Base-by-base conservation (phyloP, 768 basidiomycete genomes). In the Mycena filopes region DNA sequence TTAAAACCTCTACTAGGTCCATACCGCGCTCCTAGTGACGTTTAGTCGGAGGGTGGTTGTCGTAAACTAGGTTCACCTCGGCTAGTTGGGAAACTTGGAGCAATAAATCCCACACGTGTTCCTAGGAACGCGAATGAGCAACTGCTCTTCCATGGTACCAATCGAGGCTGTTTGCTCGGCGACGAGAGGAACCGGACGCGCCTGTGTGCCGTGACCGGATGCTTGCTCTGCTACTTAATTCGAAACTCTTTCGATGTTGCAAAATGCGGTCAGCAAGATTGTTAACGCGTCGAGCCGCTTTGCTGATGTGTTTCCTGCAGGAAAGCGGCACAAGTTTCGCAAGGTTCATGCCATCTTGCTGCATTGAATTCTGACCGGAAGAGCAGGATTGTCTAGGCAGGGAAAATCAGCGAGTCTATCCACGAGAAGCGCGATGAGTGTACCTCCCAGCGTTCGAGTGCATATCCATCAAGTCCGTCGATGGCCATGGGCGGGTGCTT, bases 51-150 rank as follows among this genome's bases (percentile, higher is more conserved):
- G 53, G 69, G 55, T 63, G 59, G 36, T 48, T 50, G 54, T 63
- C 41, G 53, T 66, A 55, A 68, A 33, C 59, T 65, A 47, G 13
- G n/a, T 56, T 45, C 71, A 95, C 94, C 85, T 95, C 93, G 25
- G 91, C 89, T 80, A 93, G 87, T 66, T 90, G 86, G 51, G 99
- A 80, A 75, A 98, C 99, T 70, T 95, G 93, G 31, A 98, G 85
- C 65, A 99, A 79, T 36, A 99, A 80, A 73, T 94, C 94, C 98
- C 98, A 99, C 20, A 99, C 80, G 75, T 99, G 98, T 31, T 90
- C 93, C 71, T 98, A 94, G 97, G 93, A 29, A 96, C 90, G 74
- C 98, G 93, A 23, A 99, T 85, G 48, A 99, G 86, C 74, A 99
- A 99, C 74, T 98, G 97, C 80, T 89, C 28, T 91, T 90, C 70